Evolutionary conservation across 1,284 basidiomycete genomes (phyloP), one percentile per base, ranked within the genome.

Genomic region (Termitomyces sp.): DNA sequence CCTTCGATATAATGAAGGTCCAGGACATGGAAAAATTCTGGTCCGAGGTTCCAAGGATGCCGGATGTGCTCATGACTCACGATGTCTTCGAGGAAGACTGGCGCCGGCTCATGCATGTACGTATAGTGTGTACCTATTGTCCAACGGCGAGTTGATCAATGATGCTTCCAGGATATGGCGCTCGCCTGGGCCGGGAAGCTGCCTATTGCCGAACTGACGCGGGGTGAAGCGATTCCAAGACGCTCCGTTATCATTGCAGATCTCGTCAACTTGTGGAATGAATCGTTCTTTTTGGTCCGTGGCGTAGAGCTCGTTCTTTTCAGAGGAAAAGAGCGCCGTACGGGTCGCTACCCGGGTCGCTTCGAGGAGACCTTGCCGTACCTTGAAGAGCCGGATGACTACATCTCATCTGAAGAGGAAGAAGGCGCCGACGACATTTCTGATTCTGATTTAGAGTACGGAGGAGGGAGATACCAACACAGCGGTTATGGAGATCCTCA

Each of bases 71-170:
- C 24, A 73, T 80, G 30, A 77, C 84, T n/a, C 88, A 91, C 63
- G 88, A 91, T 63, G 81, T 90, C 16, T 81, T 81, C 58, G 75
- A 78, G 52, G 81, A 84, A 52, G 88, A 91, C 62, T 91, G 88
- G 88, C 79, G 78, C 57, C 74, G 88, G 49, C 78, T 88, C 59
- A 85, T 86, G 75, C 78, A 81, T 68, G 88, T 87, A 60, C 19
- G 78, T 35, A 37, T 18, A 3, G 21, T 13, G 16, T 66, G 10
- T 18, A 16, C 18, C 30, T 37, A 42, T 35, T 51, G 7, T 49
- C n/a, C 42, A 50, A 19, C 4, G 18, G 8, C 28, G 13, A 31
- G 19, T 5, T 46, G n/a, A 35, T 4, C 13, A 33, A 16, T 26
- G 19, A 31, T 44, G 58, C 34, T 5, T 45, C 9, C 57, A 89